A percentile compares a stretch with the other conserved stretches of the same genome.
Evolutionary conservation across 352 stramenopile genomes (phyloP).

Genomic region (Pythium dissimile): DNA sequence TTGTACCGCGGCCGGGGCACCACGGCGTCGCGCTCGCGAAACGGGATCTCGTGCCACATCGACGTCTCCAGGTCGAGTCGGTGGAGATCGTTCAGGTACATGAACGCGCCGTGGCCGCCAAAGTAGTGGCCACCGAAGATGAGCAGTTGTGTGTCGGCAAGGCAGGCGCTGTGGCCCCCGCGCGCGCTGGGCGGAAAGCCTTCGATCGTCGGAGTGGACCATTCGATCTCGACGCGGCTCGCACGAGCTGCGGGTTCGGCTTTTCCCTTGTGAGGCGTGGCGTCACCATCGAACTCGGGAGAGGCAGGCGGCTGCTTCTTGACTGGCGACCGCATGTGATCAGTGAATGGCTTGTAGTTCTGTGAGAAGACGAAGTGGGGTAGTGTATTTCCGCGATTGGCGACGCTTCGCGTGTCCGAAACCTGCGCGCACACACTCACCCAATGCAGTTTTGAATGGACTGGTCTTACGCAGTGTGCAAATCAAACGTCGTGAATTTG

Average conservation of each 20-base stretch:
- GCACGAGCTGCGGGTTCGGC: conserved; percentile 21
- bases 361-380: background rate
- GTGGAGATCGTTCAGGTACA: conserved; percentile 90
- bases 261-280: conserved; percentile 4
- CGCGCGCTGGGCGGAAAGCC: conserved; percentile 52
- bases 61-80: conserved; percentile 83
- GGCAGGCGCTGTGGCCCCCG: conserved; percentile 63
- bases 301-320: background rate
- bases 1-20: conserved; percentile 77
- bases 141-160: conserved; percentile 79
- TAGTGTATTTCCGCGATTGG: too few relatives aligned
- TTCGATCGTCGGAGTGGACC: conserved; percentile 53
- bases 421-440: too few relatives aligned
- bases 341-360: background rate
- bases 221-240: conserved; percentile 50
- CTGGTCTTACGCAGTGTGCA: too few relatives aligned
- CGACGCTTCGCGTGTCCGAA: background rate
- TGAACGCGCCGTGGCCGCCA: conserved; percentile 75
- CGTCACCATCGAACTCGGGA: background rate
- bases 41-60: conserved; percentile 64
- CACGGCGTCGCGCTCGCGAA: conserved; percentile 36
- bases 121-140: conserved; percentile 91
- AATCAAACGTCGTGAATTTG: too few relatives aligned
- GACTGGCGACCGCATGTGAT: conserved; percentile 3
- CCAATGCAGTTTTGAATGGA: too few relatives aligned